A percentile compares a stretch with the other conserved stretches of the same genome.
These are phyloP conservation scores for Nothomitra cinnamomea DNA, from an alignment of 2,329 filamentous ascomycete species.

Conservation along the genomic window DNA sequence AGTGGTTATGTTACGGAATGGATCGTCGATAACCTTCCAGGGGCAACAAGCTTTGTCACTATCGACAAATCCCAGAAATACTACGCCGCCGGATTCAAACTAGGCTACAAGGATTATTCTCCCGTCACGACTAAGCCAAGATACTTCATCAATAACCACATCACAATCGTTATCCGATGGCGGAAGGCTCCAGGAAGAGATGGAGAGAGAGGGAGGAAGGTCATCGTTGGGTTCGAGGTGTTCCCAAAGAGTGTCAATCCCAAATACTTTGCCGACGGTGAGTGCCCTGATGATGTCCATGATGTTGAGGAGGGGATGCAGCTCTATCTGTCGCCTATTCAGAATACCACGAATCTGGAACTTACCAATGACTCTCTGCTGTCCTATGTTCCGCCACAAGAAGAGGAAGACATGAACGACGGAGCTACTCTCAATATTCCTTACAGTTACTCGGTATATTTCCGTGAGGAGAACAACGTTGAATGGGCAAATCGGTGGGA, in stretches of 20 bases:
- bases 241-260: constrained; percentile 69
- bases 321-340: constrained; percentile 36
- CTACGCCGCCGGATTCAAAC: constrained; percentile 78
- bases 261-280: constrained; percentile 39
- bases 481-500: constrained; percentile 82
- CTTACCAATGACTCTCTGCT: constrained; percentile 37
- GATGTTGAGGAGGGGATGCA: constrained; percentile 48
- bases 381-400: constrained; percentile 37
- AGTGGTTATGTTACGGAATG: constrained; percentile 79
- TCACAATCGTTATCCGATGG: constrained; percentile 69
- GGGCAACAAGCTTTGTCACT: constrained; percentile 75
- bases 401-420: constrained; percentile 41
- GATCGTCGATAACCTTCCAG: constrained; percentile 85
- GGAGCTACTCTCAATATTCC: constrained; percentile 54
- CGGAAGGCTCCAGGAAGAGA: constrained; percentile 51
- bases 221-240: constrained; percentile 78
- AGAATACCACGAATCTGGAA: constrained; percentile 19
- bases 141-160: constrained; percentile 75
- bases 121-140: constrained; percentile 40
- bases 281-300: constrained; percentile 52
- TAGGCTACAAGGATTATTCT: constrained; percentile 57
- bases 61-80: constrained; percentile 74
- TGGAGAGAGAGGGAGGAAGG: constrained; percentile 54
- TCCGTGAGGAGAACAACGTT: constrained; percentile 61
- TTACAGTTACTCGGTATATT: constrained; percentile 83